Percentiles rank a stretch among this genome's conserved stretches.
Evolutionary conservation across 2,329 filamentous ascomycete species (phyloP).

Genomic region (Xylaria sp.): DNA sequence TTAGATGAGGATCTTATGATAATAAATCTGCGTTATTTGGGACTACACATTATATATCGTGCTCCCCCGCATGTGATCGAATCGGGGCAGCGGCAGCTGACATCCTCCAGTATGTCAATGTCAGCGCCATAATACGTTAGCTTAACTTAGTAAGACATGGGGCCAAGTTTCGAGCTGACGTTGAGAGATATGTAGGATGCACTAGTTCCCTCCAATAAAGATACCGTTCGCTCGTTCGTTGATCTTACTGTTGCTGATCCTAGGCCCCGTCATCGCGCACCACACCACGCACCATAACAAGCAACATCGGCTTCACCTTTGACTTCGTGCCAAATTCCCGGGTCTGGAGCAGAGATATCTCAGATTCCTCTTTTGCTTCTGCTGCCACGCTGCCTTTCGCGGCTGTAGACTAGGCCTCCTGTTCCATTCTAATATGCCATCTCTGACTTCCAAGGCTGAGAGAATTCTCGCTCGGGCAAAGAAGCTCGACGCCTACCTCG

Average conservation of each 20-base stretch:
- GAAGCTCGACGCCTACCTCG: slow-evolving; percentile 33
- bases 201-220: not conserved
- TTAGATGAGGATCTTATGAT: not conserved
- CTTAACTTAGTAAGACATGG: too few relatives aligned
- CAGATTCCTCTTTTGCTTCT: not conserved
- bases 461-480: slow-evolving; percentile 32
- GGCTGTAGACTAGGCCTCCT: not conserved
- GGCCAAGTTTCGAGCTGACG: too few relatives aligned
- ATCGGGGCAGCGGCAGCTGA: not conserved
- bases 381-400: not conserved
- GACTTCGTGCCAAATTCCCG: not conserved
- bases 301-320: not conserved
- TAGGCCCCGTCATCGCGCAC: not conserved
- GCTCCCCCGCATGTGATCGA: not conserved
- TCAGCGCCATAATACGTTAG: too few relatives aligned
- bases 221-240: not conserved
- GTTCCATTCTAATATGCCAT: slow-evolving; percentile 28
- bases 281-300: not conserved
- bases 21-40: not conserved
- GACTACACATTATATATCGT: not conserved
- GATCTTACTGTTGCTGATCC: not conserved
- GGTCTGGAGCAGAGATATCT: not conserved
- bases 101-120: too few relatives aligned
- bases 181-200: too few relatives aligned
- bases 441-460: slow-evolving; percentile 32